phyloP scores from a whole-genome alignment of 306 rosid genomes.

The Vigna hirtella region DNA sequence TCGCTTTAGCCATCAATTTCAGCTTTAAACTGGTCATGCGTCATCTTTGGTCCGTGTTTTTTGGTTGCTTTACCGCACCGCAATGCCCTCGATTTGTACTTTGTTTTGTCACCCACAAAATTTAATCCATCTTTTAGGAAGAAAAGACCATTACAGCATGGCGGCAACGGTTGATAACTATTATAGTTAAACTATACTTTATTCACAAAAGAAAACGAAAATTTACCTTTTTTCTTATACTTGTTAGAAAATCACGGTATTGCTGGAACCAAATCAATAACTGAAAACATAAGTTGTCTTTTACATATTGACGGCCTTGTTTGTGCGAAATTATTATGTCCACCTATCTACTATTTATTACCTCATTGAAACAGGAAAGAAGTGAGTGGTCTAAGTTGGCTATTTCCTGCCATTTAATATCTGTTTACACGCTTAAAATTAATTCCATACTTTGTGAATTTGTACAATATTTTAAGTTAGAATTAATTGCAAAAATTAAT shows the following conservation, averaged over 20 bases:
- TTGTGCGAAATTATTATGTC: not conserved
- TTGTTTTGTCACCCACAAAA: not conserved
- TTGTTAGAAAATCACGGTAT: not conserved
- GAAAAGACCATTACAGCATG: too few species aligned
- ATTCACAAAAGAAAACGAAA: not conserved
- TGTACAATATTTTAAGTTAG: not conserved
- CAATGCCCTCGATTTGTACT: not conserved
- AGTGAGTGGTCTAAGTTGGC: not conserved
- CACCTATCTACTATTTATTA: too few species aligned
- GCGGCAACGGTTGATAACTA: not conserved
- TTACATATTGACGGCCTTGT: not conserved
- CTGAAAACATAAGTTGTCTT: not conserved
- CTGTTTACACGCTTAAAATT: not conserved
- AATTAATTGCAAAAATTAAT: not conserved
- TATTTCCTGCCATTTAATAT: not conserved
- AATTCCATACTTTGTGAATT: not conserved
- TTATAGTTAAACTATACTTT: not conserved
- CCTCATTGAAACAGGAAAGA: too few species aligned
- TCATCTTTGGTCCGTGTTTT: slow-evolving; percentile 5
- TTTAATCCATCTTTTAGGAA: not conserved
- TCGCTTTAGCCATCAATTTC: slow-evolving; percentile 11
- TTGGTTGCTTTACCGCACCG: not conserved
- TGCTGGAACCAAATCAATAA: not conserved
- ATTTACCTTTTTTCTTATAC: not conserved
- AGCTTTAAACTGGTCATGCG: not conserved